Evolutionary conservation across 345 rosid genomes (phyloP).

Genomic region (Microthlaspi erraticum): DNA sequence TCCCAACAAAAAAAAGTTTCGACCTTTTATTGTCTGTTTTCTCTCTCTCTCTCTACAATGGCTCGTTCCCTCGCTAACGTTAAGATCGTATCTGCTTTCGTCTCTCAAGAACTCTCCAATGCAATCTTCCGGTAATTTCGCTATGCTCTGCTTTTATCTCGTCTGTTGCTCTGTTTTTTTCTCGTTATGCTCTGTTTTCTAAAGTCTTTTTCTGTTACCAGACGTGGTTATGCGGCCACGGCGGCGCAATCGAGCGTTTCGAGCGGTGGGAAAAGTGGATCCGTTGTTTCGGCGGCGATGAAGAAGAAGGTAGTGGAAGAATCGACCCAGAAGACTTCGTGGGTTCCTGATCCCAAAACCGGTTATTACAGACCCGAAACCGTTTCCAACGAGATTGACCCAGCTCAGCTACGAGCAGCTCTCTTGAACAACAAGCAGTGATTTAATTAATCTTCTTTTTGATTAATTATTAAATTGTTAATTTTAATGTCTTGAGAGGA

Average conservation of each 20-base stretch:
- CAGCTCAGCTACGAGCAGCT: conserved; percentile 65
- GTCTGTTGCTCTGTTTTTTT: conserved; percentile 10
- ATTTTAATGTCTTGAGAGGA: conserved; percentile 10
- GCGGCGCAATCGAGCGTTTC: conserved; percentile 41
- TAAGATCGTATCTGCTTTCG: conserved; percentile 45
- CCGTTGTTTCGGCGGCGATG: conserved; percentile 38
- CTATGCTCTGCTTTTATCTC: neutral
- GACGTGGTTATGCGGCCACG: conserved; percentile 49
- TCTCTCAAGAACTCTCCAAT: conserved; percentile 43
- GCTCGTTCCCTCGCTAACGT: conserved; percentile 48
- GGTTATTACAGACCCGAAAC: conserved; percentile 85
- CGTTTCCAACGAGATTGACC: conserved; percentile 64
- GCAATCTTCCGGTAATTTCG: conserved; percentile 43
- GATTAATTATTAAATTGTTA: conserved; percentile 12
- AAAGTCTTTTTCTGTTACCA: conserved; percentile 11
- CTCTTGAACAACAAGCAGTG: conserved; percentile 67
- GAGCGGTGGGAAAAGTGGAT: conserved; percentile 37
- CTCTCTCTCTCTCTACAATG: conserved; percentile 37
- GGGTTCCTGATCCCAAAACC: conserved; percentile 90
- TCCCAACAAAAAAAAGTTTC: neutral
- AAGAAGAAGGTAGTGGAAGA: conserved; percentile 58
- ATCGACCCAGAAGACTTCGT: conserved; percentile 56
- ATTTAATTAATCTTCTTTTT: conserved; percentile 34
- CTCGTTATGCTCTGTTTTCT: conserved; percentile 11
- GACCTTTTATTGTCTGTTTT: conserved; percentile 31